Conservation (phyloP, 768 basidiomycete species). For the Hypholoma fasciculare region DNA sequence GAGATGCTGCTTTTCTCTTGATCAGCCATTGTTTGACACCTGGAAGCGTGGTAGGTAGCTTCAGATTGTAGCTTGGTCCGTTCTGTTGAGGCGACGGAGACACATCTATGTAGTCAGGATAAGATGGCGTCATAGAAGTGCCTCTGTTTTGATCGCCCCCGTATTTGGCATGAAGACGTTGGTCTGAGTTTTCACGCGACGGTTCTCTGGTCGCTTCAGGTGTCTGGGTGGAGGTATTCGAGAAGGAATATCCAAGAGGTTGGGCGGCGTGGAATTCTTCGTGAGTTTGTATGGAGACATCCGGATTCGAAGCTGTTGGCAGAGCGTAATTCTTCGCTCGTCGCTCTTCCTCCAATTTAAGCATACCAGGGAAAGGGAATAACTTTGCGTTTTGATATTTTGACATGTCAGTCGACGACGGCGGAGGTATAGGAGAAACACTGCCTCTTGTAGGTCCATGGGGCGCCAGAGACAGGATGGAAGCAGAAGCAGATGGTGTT, state of each 20-base stretch:
- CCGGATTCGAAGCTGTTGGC: conserved; percentile 44
- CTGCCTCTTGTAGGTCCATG: conserved; percentile 55
- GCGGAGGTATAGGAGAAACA: conserved; percentile 77
- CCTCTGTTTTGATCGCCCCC: conserved; percentile 41
- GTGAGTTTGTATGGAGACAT: conserved; percentile 40
- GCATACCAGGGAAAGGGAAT: conserved; percentile 88
- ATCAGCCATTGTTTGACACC: conserved; percentile 82
- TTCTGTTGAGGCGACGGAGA: conserved; percentile 36
- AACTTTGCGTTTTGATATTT: conserved; percentile 82
- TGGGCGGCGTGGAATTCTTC: conserved; percentile 49
- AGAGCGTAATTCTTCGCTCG: conserved; percentile 43
- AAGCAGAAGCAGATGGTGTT: conserved; percentile 67
- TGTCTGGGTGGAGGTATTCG: conserved; percentile 48
- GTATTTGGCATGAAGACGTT: conserved; percentile 58
- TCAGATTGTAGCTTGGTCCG: conserved; percentile 35
- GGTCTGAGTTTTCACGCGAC: conserved; percentile 71
- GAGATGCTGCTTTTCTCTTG: conserved; percentile 51
- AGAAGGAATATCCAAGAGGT: conserved; percentile 45
- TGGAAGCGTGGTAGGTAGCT: conserved; percentile 73
- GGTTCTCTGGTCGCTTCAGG: conserved; percentile 57
- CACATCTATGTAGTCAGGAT: conserved; percentile 48
- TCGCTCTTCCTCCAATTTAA: conserved; percentile 73
- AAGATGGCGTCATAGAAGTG: conserved; percentile 45
- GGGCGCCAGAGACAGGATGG: conserved; percentile 63
- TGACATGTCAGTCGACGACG: conserved; percentile 66